phyloP scores from a whole-genome alignment of 2,329 filamentous ascomycete species.

The Uncinocarpus reesii region DNA sequence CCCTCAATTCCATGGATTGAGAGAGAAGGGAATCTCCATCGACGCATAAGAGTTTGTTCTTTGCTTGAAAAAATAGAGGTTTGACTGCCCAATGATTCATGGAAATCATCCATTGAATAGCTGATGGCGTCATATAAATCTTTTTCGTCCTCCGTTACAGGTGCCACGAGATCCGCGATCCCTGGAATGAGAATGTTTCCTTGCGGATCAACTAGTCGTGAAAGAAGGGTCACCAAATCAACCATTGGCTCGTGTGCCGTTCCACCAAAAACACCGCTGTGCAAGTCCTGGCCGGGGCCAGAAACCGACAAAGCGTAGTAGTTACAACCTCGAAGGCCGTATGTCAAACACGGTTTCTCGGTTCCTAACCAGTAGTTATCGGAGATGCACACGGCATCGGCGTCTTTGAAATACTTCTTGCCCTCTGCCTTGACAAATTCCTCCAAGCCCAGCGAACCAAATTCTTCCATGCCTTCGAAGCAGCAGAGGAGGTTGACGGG shows the following conservation, averaged over 20 bases:
- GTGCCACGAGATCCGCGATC: conserved; percentile 83
- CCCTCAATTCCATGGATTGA: conserved; percentile 93
- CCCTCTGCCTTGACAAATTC: conserved; percentile 87
- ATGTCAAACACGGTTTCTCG: conserved; percentile 95
- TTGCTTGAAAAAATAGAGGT: conserved; percentile 83
- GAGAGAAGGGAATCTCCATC: conserved; percentile 90
- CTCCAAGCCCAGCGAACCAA: conserved; percentile 90
- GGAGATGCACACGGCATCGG: conserved; percentile 93
- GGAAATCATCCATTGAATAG: conserved; percentile 92
- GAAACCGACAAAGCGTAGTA: conserved; percentile 91
- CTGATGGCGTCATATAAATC: conserved; percentile 78
- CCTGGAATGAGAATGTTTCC: conserved; percentile 94
- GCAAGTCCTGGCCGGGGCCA: conserved; percentile 83
- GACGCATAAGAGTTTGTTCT: conserved; percentile 84
- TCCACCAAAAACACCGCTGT: conserved; percentile 94
- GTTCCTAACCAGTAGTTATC: conserved; percentile 99
- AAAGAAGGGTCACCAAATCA: conserved; percentile 74
- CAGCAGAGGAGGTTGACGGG: conserved; percentile 98
- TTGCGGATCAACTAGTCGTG: conserved; percentile 72
- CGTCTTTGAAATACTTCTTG: conserved; percentile 88
- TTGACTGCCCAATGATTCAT: conserved; percentile 80
- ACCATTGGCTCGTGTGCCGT: conserved; percentile 98
- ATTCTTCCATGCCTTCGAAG: conserved; percentile 99
- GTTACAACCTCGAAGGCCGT: conserved; percentile 92
- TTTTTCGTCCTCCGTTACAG: conserved; percentile 76